A percentile compares a stretch with the other conserved stretches of the same genome.
phyloP scores from a whole-genome alignment of 805 yeast species.

The Metschnikowia kunwiensis region DNA sequence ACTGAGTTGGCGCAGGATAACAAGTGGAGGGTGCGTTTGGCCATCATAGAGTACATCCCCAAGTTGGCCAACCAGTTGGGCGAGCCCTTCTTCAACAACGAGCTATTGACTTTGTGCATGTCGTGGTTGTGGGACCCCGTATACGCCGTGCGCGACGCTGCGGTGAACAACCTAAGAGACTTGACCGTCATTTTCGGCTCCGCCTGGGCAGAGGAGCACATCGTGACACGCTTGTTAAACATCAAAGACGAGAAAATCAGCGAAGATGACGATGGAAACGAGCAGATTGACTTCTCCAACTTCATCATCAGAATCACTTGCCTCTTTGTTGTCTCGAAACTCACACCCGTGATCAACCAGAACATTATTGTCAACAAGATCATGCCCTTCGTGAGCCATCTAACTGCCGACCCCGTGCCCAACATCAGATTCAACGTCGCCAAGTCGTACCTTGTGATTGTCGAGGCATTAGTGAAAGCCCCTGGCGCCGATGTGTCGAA shows the following conservation, averaged over 20 bases:
- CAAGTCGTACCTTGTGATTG: constrained; percentile 65
- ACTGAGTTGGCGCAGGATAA: constrained; percentile 93
- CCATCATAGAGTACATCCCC: constrained; percentile 95
- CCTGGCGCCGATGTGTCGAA: constrained; percentile 21
- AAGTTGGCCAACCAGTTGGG: constrained; percentile 92
- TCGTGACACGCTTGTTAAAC: constrained; percentile 68
- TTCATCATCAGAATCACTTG: constrained; percentile 92
- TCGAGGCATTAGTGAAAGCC: constrained; percentile 44
- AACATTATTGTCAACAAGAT: constrained; percentile 59
- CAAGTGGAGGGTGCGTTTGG: constrained; percentile 96
- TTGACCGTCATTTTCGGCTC: constrained; percentile 87
- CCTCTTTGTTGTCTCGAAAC: constrained; percentile 78
- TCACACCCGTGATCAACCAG: constrained; percentile 66
- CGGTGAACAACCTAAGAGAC: constrained; percentile 76
- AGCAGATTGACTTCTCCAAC: constrained; percentile 54
- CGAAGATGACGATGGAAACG: constrained; percentile 23
- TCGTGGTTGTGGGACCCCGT: constrained; percentile 99
- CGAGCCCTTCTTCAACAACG: constrained; percentile 87
- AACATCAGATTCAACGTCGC: constrained; percentile 95
- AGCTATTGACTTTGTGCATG: constrained; percentile 83
- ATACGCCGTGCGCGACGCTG: constrained; percentile 94
- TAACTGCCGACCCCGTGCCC: constrained; percentile 82
- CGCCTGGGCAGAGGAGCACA: constrained; percentile 86
- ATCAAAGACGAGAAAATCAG: constrained; percentile 21
- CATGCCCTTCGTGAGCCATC: constrained; percentile 72